These are phyloP conservation scores for Carex kokanica DNA, from an alignment of 176 grass and related monocot genomes.

Conservation along the genomic window DNA sequence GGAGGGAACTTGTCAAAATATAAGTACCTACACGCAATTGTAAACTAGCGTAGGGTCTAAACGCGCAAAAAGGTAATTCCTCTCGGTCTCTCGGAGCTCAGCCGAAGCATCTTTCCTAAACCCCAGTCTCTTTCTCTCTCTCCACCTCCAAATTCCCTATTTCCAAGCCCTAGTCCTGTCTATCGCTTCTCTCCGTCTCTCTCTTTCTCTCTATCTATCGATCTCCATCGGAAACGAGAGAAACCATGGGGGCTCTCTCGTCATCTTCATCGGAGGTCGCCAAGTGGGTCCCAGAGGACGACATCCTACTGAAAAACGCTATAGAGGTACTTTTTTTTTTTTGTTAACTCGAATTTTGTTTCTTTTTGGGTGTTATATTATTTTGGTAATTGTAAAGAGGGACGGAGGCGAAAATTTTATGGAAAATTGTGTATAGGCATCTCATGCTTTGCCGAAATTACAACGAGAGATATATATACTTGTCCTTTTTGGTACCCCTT, in stretches of 20 bases:
- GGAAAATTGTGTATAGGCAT: not conserved
- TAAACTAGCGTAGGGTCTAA: not conserved
- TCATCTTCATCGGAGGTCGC: conserved; percentile 28
- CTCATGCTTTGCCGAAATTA: conserved; percentile 1
- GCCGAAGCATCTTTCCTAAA: conserved; percentile 2
- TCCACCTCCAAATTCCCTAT: not conserved
- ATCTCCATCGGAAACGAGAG: not conserved
- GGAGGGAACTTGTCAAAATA: not conserved
- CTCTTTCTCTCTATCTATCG: not conserved
- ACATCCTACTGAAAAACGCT: conserved; percentile 78
- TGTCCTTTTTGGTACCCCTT: not conserved
- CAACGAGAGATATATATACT: not conserved
- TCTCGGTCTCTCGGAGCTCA: not conserved
- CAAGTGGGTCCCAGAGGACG: conserved; percentile 61
- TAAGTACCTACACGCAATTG: not conserved
- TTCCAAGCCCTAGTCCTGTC: not conserved
- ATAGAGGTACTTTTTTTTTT: conserved; percentile 45
- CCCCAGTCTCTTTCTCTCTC: not conserved
- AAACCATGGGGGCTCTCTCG: conserved; percentile 49
- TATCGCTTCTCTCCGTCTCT: not conserved
- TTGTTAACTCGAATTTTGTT: not conserved
- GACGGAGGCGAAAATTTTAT: not conserved
- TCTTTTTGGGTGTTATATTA: not conserved
- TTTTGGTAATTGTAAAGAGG: not conserved
- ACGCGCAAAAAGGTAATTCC: not conserved